A percentile compares a stretch with the other conserved stretches of the same genome.
Conservation (phyloP, 163 green algal species). For the Prototheca cutis region DNA sequence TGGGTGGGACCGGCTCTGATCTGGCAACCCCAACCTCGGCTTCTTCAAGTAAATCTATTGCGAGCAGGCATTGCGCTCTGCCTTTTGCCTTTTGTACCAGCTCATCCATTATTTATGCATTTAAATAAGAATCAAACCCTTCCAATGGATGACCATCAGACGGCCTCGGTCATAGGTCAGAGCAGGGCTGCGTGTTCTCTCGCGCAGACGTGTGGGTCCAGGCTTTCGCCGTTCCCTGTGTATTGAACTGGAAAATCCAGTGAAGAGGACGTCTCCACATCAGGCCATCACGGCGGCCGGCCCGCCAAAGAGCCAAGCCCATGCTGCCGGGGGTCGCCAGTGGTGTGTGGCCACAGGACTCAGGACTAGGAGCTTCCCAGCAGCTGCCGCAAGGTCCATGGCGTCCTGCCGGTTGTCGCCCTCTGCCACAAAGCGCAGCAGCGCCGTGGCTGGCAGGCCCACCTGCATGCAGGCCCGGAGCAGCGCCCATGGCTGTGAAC, state of each 20-base stretch:
- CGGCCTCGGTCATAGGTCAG: too few relatives aligned
- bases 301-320: background rate
- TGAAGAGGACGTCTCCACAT: background rate
- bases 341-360: background rate
- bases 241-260: background rate
- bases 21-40: too few relatives aligned
- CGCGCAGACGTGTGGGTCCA: too few relatives aligned
- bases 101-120: too few relatives aligned
- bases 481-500: slow-evolving; percentile 25
- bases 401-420: slow-evolving; percentile 12
- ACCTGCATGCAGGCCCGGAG: background rate
- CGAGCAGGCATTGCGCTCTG: too few relatives aligned
- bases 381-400: background rate
- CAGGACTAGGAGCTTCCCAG: background rate
- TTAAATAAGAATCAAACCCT: too few relatives aligned
- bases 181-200: too few relatives aligned
- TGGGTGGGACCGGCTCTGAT: too few relatives aligned
- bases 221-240: background rate
- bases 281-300: background rate
- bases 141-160: too few relatives aligned
- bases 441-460: background rate
- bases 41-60: too few relatives aligned
- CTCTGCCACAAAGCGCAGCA: slow-evolving; percentile 17
- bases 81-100: too few relatives aligned
- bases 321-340: background rate